Evolutionary conservation across 2,329 filamentous ascomycete genomes (phyloP), one percentile per base, ranked within the genome.

Genomic region (Aspergillus hiratsukae): DNA sequence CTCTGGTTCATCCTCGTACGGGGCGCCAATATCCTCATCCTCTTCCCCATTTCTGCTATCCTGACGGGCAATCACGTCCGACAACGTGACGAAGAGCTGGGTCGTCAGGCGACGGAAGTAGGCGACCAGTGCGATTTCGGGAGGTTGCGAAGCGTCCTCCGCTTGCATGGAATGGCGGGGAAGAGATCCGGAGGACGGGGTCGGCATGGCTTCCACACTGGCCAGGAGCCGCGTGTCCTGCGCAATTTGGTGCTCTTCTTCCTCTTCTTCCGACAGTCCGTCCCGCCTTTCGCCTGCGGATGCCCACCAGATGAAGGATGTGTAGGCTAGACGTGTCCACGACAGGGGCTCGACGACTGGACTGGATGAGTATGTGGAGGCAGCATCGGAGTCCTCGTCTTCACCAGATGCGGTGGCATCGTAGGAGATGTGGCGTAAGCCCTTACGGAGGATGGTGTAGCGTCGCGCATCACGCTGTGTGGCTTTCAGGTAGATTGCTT

Each of bases 401-500:
- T 73, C 67, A 35, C 69, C 67, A 35, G 58, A 28, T 27, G 53
- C 53, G 41, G 62, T 58, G 40, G 63, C 53, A 49, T 65, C 60
- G 14, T 58, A 61, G 27, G 66, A 63, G 45, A 72, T 61, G 49
- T 69, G 70, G 28, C 64, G 69, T 9, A 95, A 78, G 4, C 87
- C 87, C 59, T 79, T 79, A 51, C 83, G 82, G 10, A 96, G 81
- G 19, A 86, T 80, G 49, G 83, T 81, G 74, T 89, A 97, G 23
- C 93, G 87, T 27, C 90, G 85, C 14, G 94, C 81, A 71, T 99
- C 94, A 43, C 94, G 87, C 69, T 97, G 93, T 0, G 91, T 96
- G 1, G 94, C 93, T 74, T 87, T 91, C 54, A 97, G 75, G 14
- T 64, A 58, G 3, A 67, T 59, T 4, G 63, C 55, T 57, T 73